Evolutionary conservation across 257 asterid genomes (phyloP).

Genomic region (Marsdenia floribunda): DNA sequence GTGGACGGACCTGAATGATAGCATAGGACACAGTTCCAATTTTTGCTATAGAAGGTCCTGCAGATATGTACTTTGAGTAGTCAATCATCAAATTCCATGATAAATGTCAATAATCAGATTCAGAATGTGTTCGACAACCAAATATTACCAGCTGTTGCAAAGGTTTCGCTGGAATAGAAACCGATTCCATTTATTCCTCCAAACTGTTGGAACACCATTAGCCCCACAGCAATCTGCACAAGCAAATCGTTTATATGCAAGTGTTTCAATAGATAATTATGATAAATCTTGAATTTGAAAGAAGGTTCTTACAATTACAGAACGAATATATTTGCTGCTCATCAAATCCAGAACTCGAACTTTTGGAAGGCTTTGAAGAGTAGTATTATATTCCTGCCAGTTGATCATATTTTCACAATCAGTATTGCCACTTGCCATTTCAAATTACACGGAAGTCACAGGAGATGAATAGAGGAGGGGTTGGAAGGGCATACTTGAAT

Average conservation of each 20-base stretch:
- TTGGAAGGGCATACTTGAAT: conserved; percentile 41
- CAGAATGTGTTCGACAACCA: not conserved
- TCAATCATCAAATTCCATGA: conserved; percentile 10
- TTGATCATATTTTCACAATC: not conserved
- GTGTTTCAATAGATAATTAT: not conserved
- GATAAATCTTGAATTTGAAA: not conserved
- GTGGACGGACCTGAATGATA: conserved; percentile 52
- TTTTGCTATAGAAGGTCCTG: conserved; percentile 69
- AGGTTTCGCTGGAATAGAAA: conserved; percentile 72
- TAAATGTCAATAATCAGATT: not conserved
- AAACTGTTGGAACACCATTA: conserved; percentile 76
- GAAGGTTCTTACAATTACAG: conserved; percentile 50
- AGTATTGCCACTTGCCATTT: not conserved
- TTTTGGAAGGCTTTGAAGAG: conserved; percentile 50
- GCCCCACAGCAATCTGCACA: conserved; percentile 63
- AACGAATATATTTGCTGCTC: conserved; percentile 45
- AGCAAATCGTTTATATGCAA: not conserved
- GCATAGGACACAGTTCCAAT: conserved; percentile 67
- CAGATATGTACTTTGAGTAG: conserved; percentile 1
- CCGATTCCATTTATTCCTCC: conserved; percentile 75
- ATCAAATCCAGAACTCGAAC: conserved; percentile 50
- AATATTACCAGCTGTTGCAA: conserved; percentile 57
- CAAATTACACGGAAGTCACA: not conserved
- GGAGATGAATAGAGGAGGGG: not conserved
- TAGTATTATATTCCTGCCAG: conserved; percentile 41